Evolutionary conservation across 2,329 filamentous ascomycete genomes (phyloP), one percentile per base, ranked within the genome.

Genomic region (Penicillium corylophilum): DNA sequence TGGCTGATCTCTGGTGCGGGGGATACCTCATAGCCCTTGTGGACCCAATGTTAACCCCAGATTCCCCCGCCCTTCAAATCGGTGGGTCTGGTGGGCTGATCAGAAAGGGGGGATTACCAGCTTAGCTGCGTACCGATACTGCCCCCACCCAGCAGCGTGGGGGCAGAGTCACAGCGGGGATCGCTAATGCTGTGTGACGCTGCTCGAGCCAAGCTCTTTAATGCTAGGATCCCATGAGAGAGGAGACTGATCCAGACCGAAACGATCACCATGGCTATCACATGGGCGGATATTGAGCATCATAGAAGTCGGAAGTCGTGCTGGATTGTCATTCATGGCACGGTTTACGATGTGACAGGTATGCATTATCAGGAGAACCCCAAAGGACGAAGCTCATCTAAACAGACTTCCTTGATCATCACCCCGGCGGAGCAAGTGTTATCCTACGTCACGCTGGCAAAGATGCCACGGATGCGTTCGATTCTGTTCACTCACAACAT

Each of bases 241-340:
- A 5, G 5, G 4, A 33, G 16, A 4, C 33, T 10, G 10, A 9
- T 12, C 33, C 2, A 20, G 33, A 18, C 9, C 16, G 9, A 18
- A 33, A n/a, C 5, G 33, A 20, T 2, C 31, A 53, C 9, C 5
- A 62, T 64, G 60, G 41, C 20, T 48, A 75, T 81, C 50, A 79
- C 77, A 0, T 62, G 74, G 4, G 67, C 77, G 24, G 78, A 82
- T 54, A 74, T 82, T 23, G 74, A 76, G 60, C 77, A 73, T 51
- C 80, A 82, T 52, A 72, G 74, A 29, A 72, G 56, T 13, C 70
- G 73, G 46, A 64, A 75, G 9, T 78, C 80, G 44, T 79, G 78
- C 55, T 82, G 79, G 79, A 69, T 82, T 9, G 75, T 76, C 0
- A 71, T 82, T 3, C 74, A 79, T 50, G 74, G 73, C 2, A 77